Conservation (phyloP, 495 filamentous ascomycete genomes). For the Cercophora sp. region DNA sequence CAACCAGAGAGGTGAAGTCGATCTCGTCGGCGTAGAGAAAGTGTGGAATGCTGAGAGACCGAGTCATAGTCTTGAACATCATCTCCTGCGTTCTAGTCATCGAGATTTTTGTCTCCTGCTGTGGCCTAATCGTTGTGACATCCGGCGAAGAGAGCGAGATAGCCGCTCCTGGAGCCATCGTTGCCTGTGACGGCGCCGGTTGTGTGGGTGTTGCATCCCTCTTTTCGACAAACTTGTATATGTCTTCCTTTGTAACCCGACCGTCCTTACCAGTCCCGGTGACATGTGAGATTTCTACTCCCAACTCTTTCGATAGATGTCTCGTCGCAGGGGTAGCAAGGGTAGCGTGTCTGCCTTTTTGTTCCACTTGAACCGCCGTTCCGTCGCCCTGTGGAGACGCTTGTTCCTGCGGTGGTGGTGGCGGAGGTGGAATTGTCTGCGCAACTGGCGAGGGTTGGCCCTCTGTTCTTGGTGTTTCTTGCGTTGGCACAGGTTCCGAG, state of each 20-base stretch:
- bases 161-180: constrained; percentile 14
- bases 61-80: constrained; percentile 99
- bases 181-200: background rate
- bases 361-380: background rate
- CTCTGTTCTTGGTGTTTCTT: background rate
- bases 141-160: constrained; percentile 9
- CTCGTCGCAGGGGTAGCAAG: constrained; percentile 92
- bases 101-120: constrained; percentile 60
- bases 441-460: background rate
- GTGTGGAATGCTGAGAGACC: constrained; percentile 83
- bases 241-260: constrained; percentile 87
- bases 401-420: constrained; percentile 7
- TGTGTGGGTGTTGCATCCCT: constrained; percentile 28
- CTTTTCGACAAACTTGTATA: constrained; percentile 62
- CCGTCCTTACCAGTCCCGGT: constrained; percentile 88
- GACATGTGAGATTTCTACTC: constrained; percentile 71
- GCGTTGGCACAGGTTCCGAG: constrained; percentile 21
- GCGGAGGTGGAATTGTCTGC: background rate
- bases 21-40: constrained; percentile 89
- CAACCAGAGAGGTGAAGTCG: constrained; percentile 66
- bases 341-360: constrained; percentile 54
- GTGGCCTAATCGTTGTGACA: constrained; percentile 32
- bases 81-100: constrained; percentile 77
- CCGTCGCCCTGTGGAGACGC: background rate
- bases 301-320: constrained; percentile 72